These are phyloP conservation scores for Nepenthes mirabilis DNA, from an alignment of 148 eudicot species.

Conservation along the genomic window DNA sequence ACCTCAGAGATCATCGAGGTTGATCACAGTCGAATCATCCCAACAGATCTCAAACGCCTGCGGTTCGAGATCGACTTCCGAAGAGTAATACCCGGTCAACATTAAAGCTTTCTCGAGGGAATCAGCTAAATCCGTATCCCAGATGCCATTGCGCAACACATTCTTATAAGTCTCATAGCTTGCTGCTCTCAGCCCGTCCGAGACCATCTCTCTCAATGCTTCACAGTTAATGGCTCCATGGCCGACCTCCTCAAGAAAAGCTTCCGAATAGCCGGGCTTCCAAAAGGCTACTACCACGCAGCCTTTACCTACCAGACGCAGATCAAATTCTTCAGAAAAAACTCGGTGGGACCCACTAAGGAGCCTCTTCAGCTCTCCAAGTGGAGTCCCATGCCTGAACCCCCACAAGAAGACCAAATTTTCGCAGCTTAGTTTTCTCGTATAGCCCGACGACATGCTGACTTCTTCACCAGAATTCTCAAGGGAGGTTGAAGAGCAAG, in stretches of 20 bases:
- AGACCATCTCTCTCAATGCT: conserved; percentile 33
- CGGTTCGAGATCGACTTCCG: conserved; percentile 15
- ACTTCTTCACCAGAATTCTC: conserved; percentile 34
- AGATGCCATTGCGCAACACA: conserved; percentile 37
- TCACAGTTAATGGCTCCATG: conserved; percentile 30
- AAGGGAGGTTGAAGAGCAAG: conserved; percentile 16
- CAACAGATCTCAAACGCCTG: conserved; percentile 47
- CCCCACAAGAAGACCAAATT: conserved; percentile 90
- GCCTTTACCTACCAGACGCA: conserved; percentile 52
- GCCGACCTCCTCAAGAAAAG: conserved; percentile 43
- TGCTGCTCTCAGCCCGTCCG: conserved; percentile 53
- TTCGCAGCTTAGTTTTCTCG: conserved; percentile 31
- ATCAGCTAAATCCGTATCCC: conserved; percentile 63
- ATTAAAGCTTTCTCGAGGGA: conserved; percentile 50
- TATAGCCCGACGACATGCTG: conserved; percentile 29
- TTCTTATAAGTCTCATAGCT: conserved; percentile 43
- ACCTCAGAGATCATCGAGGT: conserved; percentile 59
- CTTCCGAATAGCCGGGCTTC: conserved; percentile 33
- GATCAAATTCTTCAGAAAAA: conserved; percentile 58
- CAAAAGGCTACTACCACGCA: conserved; percentile 68
- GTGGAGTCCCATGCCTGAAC: conserved; percentile 39
- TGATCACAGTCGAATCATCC: conserved; percentile 53
- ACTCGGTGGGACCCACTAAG: conserved; percentile 38
- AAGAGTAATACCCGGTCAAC: conserved; percentile 14
- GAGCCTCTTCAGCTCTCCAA: conserved; percentile 31